Base-by-base conservation (phyloP, 805 yeast species). In the Wickerhamomyces mucosus region DNA sequence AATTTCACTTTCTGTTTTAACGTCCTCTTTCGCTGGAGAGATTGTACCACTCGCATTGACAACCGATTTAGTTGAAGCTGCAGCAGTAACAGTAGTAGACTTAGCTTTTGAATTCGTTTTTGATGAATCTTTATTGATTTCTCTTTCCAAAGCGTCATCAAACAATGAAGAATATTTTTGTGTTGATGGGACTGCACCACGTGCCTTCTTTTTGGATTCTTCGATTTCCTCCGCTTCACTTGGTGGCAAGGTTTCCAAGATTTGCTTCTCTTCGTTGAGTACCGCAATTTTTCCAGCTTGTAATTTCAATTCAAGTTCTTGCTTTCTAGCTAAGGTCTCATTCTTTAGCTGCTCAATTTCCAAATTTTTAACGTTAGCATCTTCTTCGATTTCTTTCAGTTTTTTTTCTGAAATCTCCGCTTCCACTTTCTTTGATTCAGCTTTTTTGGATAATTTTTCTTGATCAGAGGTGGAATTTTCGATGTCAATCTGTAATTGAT, bases 231-330 rank as follows among this genome's bases (percentile, higher is more conserved):
- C 34, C 13, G 36, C 35, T 23, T 31, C 31, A 26, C 42, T 8
- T 50, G 64, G 56, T 33, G 65, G 64, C 37, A 58, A 31, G 17
- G 53, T 54, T 43, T 63, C 67, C 10, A 68, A 56, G 31, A 62
- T 53, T 26, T 55, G 45, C 39, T 53, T 55, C 54, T 63, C 66
- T 25, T 58, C 56, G 9, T 56, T 56, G 18, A 53, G 36, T 23
- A 46, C 43, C 16, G 43, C 45, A 40, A 51, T 43, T 51, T 59
- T 43, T 48, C 59, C 48, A 43, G 57, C 39, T 55, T 61, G 52
- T 34, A 61, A 39, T 28, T 53, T 58, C 24, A 60, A 41, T 31
- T 59, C 58, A 6, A 58, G 44, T 20, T 43, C 44, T 22, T 56
- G 48, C 28, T 55, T 50, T 33, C 59, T 59, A 36, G 53, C 53